A percentile compares a stretch with the other conserved stretches of the same genome.
Conservation (phyloP, 768 basidiomycete genomes). For the Lenzites betulinus region DNA sequence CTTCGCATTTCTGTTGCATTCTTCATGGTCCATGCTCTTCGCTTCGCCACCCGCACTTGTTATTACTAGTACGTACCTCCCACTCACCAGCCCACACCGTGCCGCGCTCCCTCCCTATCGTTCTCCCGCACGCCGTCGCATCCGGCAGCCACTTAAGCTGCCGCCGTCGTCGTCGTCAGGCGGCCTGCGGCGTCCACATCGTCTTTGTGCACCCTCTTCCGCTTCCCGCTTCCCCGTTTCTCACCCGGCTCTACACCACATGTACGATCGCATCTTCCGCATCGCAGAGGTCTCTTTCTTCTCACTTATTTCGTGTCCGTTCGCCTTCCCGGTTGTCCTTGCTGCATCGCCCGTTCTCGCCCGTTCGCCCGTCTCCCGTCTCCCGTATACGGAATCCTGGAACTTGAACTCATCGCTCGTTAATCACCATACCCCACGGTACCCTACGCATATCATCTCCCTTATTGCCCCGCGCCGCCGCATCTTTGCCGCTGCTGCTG, state of each 20-base stretch:
- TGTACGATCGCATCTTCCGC: conserved; percentile 17
- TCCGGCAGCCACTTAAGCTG: not conserved
- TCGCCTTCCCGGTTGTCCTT: conserved; percentile 11
- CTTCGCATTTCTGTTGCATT: not conserved
- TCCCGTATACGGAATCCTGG: conserved; percentile 5
- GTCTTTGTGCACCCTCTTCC: not conserved
- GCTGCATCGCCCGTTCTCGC: conserved; percentile 2
- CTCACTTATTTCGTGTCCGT: not conserved
- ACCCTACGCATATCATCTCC: conserved; percentile 18
- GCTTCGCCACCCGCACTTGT: conserved; percentile 6
- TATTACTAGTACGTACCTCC: conserved; percentile 11
- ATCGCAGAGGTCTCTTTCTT: not conserved
- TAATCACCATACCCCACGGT: conserved; percentile 11
- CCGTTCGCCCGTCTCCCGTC: too few relatives aligned
- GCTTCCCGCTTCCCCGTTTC: too few relatives aligned
- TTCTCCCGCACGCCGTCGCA: not conserved
- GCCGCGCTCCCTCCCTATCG: not conserved
- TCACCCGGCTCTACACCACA: conserved; percentile 7
- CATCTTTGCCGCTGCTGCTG: not conserved
- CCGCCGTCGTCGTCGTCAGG: not conserved
- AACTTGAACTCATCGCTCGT: conserved; percentile 18
- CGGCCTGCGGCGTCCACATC: not conserved
- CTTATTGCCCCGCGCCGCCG: conserved; percentile 2
- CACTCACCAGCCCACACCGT: not conserved
- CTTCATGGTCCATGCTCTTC: conserved; percentile 11